Percentiles rank a stretch among this genome's conserved stretches.
Conservation (phyloP, 345 rosid species). For the Aquilaria malaccensis region DNA sequence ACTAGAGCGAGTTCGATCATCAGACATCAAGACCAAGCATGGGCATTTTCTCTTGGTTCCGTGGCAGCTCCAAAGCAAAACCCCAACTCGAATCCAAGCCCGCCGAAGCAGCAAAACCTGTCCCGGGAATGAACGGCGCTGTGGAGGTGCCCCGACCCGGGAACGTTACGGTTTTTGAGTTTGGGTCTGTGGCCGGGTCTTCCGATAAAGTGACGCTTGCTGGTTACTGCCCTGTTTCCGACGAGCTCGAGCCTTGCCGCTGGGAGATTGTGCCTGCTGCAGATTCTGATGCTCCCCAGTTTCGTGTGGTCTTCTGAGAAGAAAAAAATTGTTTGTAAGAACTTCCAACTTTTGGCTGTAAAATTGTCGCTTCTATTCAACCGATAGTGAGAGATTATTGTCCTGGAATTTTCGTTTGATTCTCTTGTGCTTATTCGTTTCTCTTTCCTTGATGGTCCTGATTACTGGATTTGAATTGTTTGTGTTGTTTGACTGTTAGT, state of each 20-base stretch:
- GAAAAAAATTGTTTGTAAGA: background rate
- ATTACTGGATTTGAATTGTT: too few species aligned
- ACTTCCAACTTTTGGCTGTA: background rate
- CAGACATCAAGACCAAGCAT: constrained; percentile 19
- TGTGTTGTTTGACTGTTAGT: too few species aligned
- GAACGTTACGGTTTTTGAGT: constrained; percentile 82
- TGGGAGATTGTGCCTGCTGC: constrained; percentile 79
- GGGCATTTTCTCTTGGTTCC: constrained; percentile 92
- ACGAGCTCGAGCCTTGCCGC: constrained; percentile 90
- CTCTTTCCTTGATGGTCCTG: too few species aligned
- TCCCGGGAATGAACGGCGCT: constrained; percentile 81
- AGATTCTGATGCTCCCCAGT: constrained; percentile 74
- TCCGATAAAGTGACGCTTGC: constrained; percentile 82
- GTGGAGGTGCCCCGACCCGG: constrained; percentile 72
- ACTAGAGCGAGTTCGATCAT: too few species aligned
- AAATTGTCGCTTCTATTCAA: too few species aligned
- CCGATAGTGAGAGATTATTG: too few species aligned
- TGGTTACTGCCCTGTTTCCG: constrained; percentile 89
- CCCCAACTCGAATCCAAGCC: constrained; percentile 26
- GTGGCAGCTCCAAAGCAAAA: constrained; percentile 37
- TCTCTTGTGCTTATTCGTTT: too few species aligned
- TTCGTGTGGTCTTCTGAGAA: constrained; percentile 78
- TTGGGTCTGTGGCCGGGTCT: constrained; percentile 70
- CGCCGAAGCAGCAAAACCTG: constrained; percentile 12
- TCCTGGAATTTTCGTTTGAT: too few species aligned